Base-by-base conservation (phyloP, 768 basidiomycete species). In the Clitopilus passeckerianus region DNA sequence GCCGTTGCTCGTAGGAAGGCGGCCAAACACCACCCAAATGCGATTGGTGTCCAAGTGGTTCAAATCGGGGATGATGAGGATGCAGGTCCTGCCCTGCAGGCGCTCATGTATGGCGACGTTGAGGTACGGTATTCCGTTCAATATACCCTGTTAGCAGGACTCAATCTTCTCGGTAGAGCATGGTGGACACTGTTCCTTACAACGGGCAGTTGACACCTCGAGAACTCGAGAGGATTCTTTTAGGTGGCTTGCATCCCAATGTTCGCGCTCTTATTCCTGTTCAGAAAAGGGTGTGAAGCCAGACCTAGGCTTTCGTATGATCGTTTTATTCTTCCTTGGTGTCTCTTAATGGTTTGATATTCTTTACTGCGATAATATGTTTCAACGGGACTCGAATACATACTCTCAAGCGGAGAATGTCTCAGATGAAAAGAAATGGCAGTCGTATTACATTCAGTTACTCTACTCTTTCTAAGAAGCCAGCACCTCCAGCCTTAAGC, bases 381-480 rank as follows among this genome's bases (percentile, higher is more conserved):
- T 30, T 30, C 7, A 30, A 3, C 7, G 4, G 4, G 27, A 7
- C 4, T 30, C 7, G 27, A 30, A 30, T 30, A 7, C n/a, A 30
- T 30, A 30, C 7, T 30, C 27, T 30, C 7, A 7, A 30, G 27
- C 27, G 27, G 27, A n/a, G 27, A 30, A 30, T 30, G 3, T 30
- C 4, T 30, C 27, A 3, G 7, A 3, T 30, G 27, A 30, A 30
- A 30, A 3, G 7, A 30, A 3, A 30, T 30, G 27, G 27, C 27
- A 4, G 27, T 30, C 7, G 7, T 30, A 4, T 30, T 30, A 30
- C 7, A 30, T 4, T 30, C 27, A 3, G 7, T 68, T 63, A 77
- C 22, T 77, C 77, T 20, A 62, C 72, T 59, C 76, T 68, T 65
- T 90, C 87, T 72, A 91, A 74, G 70, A 90, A 91, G 5, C 72